A percentile compares a stretch with the other conserved stretches of the same genome.
These are phyloP conservation scores for Capronia epimyces DNA, from an alignment of 2,329 filamentous ascomycete genomes.

Conservation along the genomic window DNA sequence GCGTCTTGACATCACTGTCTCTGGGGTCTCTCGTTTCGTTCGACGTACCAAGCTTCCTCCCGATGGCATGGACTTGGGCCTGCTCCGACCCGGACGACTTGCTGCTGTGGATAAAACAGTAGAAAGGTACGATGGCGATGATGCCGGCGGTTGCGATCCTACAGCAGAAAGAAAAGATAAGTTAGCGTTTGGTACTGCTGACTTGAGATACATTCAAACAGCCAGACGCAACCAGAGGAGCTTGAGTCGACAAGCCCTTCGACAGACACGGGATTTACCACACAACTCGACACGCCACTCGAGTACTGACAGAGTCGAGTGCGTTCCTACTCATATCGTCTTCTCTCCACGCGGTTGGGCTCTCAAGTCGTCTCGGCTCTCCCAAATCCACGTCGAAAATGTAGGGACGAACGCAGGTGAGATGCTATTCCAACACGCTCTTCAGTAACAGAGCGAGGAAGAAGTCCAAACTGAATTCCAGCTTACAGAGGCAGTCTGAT, in stretches of 20 bases:
- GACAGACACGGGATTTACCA: too few species aligned
- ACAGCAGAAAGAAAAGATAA: background rate
- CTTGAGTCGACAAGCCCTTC: too few species aligned
- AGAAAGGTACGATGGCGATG: conserved; percentile 8
- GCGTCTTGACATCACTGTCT: conserved; percentile 19
- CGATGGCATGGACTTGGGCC: conserved; percentile 4
- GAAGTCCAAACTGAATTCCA: background rate
- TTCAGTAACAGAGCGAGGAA: background rate
- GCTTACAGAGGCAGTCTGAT: conserved; percentile 12
- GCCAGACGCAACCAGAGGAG: too few species aligned
- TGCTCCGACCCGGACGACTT: conserved; percentile 9
- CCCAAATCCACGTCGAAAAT: too few species aligned
- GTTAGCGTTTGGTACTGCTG: background rate
- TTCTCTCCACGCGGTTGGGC: too few species aligned
- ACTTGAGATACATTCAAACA: background rate
- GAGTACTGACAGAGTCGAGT: too few species aligned
- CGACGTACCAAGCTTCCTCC: conserved; percentile 5
- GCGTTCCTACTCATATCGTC: too few species aligned
- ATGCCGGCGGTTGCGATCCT: conserved; percentile 4
- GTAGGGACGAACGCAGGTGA: too few species aligned
- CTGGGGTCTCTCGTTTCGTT: conserved; percentile 19
- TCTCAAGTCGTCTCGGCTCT: too few species aligned
- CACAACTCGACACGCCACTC: too few species aligned
- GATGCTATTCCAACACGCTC: too few species aligned
- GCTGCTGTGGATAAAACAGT: conserved; percentile 21